These are phyloP conservation scores for Panaeolus cyanescens DNA, from an alignment of 768 basidiomycete species.

Conservation along the genomic window DNA sequence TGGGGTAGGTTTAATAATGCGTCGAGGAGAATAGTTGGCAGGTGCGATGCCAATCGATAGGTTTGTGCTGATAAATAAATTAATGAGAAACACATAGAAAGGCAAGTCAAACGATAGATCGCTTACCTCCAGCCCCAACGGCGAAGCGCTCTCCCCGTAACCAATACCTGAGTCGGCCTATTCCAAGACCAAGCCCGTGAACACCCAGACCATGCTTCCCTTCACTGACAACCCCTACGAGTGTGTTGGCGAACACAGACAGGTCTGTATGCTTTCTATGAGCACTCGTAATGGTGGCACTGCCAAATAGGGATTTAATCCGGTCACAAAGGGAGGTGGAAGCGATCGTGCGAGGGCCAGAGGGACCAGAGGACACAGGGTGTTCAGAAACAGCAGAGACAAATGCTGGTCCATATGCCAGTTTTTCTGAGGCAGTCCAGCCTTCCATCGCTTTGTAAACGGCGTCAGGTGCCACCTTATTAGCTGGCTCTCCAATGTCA, in stretches of 20 bases:
- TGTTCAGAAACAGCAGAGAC: conserved; percentile 43
- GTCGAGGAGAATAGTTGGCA: conserved; percentile 69
- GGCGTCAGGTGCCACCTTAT: conserved; percentile 29
- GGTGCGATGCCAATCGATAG: conserved; percentile 68
- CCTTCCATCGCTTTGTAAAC: conserved; percentile 58
- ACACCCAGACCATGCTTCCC: conserved; percentile 47
- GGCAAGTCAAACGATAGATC: not conserved
- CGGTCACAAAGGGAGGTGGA: conserved; percentile 37
- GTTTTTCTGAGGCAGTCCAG: conserved; percentile 76
- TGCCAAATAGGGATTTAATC: conserved; percentile 22
- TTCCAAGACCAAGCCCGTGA: conserved; percentile 44
- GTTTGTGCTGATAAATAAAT: conserved; percentile 53
- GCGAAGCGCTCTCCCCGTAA: conserved; percentile 68
- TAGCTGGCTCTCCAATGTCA: conserved; percentile 29
- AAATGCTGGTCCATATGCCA: conserved; percentile 74
- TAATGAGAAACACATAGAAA: conserved; percentile 10
- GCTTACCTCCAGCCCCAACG: conserved; percentile 79
- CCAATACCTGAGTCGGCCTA: conserved; percentile 56
- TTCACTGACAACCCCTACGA: conserved; percentile 61
- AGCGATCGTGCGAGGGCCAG: conserved; percentile 26
- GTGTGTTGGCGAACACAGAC: conserved; percentile 55
- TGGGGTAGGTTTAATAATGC: conserved; percentile 67
- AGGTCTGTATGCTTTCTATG: conserved; percentile 58
- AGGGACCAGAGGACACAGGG: conserved; percentile 21
- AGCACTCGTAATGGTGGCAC: conserved; percentile 20